Conservation (phyloP, 148 eudicot genomes). For the Cornus suecica region DNA sequence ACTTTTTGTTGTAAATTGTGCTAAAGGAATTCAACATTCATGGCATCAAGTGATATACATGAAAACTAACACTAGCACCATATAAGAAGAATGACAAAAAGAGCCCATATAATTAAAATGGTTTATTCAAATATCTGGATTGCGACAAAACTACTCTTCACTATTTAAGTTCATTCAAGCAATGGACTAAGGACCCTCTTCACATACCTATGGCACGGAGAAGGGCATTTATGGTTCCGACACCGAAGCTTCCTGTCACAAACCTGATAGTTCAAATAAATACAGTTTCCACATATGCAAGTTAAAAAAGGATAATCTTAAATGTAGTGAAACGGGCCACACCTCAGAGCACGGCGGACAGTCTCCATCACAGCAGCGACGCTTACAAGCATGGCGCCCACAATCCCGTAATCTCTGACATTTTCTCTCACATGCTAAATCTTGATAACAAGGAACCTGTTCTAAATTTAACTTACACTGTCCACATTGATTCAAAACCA, state of each 20-base stretch:
- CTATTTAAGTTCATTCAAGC: too few relatives aligned
- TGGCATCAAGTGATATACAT: too few relatives aligned
- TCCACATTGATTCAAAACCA: not conserved
- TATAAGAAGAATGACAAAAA: too few relatives aligned
- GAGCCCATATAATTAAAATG: too few relatives aligned
- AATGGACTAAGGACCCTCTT: not conserved
- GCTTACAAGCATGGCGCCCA: conserved; percentile 97
- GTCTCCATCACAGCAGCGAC: conserved; percentile 93
- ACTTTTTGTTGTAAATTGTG: too few relatives aligned
- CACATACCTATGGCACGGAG: conserved; percentile 93
- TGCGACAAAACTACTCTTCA: too few relatives aligned
- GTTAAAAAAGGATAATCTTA: conserved; percentile 4
- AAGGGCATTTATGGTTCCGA: conserved; percentile 90
- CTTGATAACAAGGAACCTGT: conserved; percentile 99
- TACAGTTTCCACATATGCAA: conserved; percentile 1
- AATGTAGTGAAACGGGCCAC: conserved; percentile 3
- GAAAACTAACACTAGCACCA: too few relatives aligned
- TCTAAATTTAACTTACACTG: conserved; percentile 34
- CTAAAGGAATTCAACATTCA: too few relatives aligned
- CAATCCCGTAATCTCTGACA: conserved; percentile 78
- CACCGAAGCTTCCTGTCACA: conserved; percentile 96
- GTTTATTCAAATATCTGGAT: too few relatives aligned
- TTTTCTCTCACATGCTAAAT: conserved; percentile 90
- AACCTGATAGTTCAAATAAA: conserved; percentile 41
- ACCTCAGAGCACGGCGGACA: conserved; percentile 98